A percentile compares a stretch with the other conserved stretches of the same genome.
phyloP scores from a whole-genome alignment of 2,329 filamentous ascomycete genomes.

The Botrytis cinerea region DNA sequence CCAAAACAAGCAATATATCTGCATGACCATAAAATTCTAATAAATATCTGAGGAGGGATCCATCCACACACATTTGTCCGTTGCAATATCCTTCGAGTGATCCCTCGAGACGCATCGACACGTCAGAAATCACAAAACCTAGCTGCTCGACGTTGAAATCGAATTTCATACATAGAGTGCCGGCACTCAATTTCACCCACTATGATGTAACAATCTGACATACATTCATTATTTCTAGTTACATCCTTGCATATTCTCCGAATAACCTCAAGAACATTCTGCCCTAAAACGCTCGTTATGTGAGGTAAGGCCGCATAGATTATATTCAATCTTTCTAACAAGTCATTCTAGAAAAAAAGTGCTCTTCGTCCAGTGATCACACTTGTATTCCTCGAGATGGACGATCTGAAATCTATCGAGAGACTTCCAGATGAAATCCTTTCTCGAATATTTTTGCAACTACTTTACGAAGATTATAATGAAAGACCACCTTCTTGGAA shows the following conservation, averaged over 20 bases:
- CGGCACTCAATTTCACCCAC: conserved; percentile 18
- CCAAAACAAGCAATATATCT: conserved; percentile 19
- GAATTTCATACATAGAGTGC: conserved; percentile 22
- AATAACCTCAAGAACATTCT: conserved; percentile 18
- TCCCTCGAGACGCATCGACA: conserved; percentile 23
- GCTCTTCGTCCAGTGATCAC: neutral
- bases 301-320: conserved; percentile 10
- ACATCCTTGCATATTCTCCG: conserved; percentile 3
- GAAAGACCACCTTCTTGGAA: conserved; percentile 8
- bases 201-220: conserved; percentile 21
- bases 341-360: conserved; percentile 11
- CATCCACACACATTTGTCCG: conserved; percentile 18
- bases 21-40: conserved; percentile 24
- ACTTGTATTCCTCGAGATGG: conserved; percentile 15
- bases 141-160: conserved; percentile 8
- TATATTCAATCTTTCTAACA: conserved; percentile 1
- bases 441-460: conserved; percentile 22
- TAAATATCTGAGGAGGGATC: conserved; percentile 15
- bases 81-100: conserved; percentile 10
- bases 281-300: conserved; percentile 6
- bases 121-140: conserved; percentile 26
- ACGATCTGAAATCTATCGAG: conserved; percentile 20
- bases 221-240: conserved; percentile 8
- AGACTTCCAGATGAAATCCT: conserved; percentile 26
- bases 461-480: conserved; percentile 19